Base-by-base conservation (phyloP, 768 basidiomycete genomes). In the Leccinellum albellum region DNA sequence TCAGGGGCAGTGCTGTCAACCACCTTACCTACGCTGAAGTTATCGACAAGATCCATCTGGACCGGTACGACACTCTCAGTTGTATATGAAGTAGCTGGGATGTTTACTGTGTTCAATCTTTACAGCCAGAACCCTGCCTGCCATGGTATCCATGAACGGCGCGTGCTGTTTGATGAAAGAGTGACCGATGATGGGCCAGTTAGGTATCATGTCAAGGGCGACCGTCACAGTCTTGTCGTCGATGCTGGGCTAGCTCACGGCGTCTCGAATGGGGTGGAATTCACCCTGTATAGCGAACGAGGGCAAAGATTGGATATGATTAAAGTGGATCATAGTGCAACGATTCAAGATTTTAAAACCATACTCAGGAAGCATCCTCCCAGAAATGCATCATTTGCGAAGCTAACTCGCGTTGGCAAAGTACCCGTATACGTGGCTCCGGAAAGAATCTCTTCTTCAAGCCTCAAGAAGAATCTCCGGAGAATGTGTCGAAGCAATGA, bases 61-160 rank as follows among this genome's bases (percentile, higher is more conserved):
- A 49, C 12, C 53, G 17, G 65, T 59, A 50, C n/a, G 62, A 49
- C 32, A 1, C 3, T 32, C 28, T 24, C 6, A 4, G 33, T 35
- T 35, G 3, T 26, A 35, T 21, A 6, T 31, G 32, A 21, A 10
- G 31, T 12, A 21, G 21, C 26, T 15, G 9, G 20, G 26, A 53
- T 13, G 4, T 17, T 61, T 3, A 59, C 23, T 6, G 14, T 0
- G 8, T 51, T 12, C 7, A 28, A 40, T n/a, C 21, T 3, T 3
- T 50, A 26, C 33, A 73, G 66, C 7, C 72, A 73, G 51, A 58
- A 56, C 51, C 73, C 72, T 6, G 66, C 59, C 9, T 73, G 70
- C 23, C 65, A 65, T 54, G 70, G 72, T 3, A 0, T 26, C 23
- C 26, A 68, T 33, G 57, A 32, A n/a, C 24, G 53, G 28, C 68